Evolutionary conservation across 371 early-diverging fungal species (phyloP).

Genomic region (Amoeboaphelidium protococcarum): DNA sequence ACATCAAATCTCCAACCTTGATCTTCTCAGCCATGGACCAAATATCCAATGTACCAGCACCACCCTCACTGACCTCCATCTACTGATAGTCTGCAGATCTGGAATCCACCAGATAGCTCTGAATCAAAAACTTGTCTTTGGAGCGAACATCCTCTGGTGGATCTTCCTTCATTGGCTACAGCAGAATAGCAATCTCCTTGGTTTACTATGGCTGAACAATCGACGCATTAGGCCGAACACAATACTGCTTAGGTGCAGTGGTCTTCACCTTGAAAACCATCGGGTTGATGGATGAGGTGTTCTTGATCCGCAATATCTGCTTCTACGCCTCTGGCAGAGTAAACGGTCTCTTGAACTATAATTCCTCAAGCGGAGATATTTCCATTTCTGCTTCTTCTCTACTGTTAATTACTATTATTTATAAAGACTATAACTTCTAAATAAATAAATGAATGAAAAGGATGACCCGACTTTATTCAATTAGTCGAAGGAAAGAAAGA

Average conservation of each 20-base stretch:
- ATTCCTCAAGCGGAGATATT: no score
- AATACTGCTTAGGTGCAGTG: slow-evolving; percentile 88
- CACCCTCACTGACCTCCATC: not conserved
- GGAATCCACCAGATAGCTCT: slow-evolving; percentile 27
- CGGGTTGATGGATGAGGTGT: slow-evolving; percentile 16
- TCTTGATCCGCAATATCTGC: no score
- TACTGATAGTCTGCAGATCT: not conserved
- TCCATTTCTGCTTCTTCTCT: no score
- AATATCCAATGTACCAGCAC: not conserved
- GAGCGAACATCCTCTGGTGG: slow-evolving; percentile 47
- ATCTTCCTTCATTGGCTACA: slow-evolving; percentile 68
- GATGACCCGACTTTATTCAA: no score
- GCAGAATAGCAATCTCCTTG: slow-evolving; percentile 3
- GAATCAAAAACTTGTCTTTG: slow-evolving; percentile 83
- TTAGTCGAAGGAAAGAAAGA: no score
- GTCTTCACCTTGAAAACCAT: slow-evolving; percentile 86
- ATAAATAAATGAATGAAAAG: no score
- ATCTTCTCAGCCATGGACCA: no score
- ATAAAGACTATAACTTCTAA: no score
- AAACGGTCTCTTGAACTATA: no score
- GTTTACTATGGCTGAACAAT: slow-evolving; percentile 38
- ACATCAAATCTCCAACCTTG: not conserved
- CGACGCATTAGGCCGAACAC: slow-evolving; percentile 84
- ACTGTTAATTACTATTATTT: no score
- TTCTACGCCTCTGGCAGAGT: no score